Percentiles rank a stretch among this genome's conserved stretches.
Conservation (phyloP, 306 rosid genomes). For the Ammopiptanthus mongolicus region DNA sequence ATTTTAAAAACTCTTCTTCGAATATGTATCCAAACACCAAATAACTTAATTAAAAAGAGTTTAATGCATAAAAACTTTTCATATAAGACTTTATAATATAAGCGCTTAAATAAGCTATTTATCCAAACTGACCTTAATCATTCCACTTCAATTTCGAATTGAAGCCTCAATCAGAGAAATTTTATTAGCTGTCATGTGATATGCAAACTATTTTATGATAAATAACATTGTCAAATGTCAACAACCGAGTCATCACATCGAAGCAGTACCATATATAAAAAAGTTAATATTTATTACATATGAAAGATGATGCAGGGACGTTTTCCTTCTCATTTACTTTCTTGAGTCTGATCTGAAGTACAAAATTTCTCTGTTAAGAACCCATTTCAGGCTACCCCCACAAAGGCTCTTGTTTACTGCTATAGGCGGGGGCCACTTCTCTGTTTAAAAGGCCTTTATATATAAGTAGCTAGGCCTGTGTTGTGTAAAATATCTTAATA, state of each 20-base stretch:
- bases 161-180: conserved; percentile 16
- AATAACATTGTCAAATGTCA: conserved; percentile 8
- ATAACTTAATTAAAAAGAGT: too few species aligned
- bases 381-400: background rate
- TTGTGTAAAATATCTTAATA: conserved; percentile 18
- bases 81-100: too few species aligned
- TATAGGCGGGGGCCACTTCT: conserved; percentile 34
- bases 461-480: conserved; percentile 11
- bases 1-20: too few species aligned
- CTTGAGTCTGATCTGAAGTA: background rate
- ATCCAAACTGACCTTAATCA: too few species aligned
- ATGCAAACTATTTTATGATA: conserved; percentile 2
- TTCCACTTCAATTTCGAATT: conserved; percentile 17
- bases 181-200: conserved; percentile 16
- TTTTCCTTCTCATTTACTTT: background rate
- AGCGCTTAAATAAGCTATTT: too few species aligned
- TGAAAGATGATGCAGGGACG: background rate
- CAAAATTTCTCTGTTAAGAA: background rate
- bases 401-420: background rate
- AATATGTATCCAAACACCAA: too few species aligned
- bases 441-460: conserved; percentile 38
- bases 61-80: too few species aligned
- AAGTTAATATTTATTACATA: background rate
- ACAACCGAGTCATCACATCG: conserved; percentile 7
- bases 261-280: background rate